These are phyloP conservation scores for Alectoria sarmentosa DNA, from an alignment of 495 filamentous ascomycete genomes.

Conservation along the genomic window DNA sequence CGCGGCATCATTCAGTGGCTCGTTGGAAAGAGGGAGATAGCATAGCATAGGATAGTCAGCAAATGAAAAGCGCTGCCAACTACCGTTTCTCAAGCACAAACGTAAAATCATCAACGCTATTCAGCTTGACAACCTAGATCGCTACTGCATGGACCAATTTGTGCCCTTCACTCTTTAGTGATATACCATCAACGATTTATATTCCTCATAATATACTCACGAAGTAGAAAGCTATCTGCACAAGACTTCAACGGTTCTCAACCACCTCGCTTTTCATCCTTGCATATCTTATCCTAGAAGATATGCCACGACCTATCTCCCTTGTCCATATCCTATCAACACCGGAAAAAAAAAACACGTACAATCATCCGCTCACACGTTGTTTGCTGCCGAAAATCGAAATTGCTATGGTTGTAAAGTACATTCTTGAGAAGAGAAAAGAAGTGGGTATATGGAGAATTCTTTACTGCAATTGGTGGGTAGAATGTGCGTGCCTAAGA, in stretches of 20 bases:
- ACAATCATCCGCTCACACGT: slow-evolving; percentile 7
- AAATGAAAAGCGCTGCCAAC: neutral
- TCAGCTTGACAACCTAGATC: neutral
- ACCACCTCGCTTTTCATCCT: neutral
- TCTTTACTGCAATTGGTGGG: slow-evolving; percentile 1
- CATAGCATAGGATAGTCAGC: neutral
- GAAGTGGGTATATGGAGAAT: slow-evolving; percentile 15
- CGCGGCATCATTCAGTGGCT: neutral
- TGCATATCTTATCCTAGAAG: slow-evolving; percentile 1
- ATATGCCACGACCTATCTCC: neutral
- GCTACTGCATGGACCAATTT: neutral
- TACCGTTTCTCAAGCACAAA: neutral
- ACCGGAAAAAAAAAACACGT: slow-evolving; percentile 1
- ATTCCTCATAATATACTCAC: neutral
- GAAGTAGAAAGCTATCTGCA: neutral
- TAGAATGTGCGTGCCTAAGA: slow-evolving; percentile 18
- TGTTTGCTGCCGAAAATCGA: neutral
- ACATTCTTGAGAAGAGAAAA: slow-evolving; percentile 8
- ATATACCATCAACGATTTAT: neutral
- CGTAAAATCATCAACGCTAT: neutral
- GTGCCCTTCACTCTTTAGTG: too few species aligned
- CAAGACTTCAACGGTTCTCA: neutral
- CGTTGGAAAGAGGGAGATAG: slow-evolving; percentile 1
- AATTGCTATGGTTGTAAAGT: slow-evolving; percentile 1
- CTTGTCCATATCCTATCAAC: slow-evolving; percentile 4